Evolutionary conservation across 116 monocot genomes (phyloP), one percentile per base, ranked within the genome.

Genomic region (Phalaenopsis hybrid): DNA sequence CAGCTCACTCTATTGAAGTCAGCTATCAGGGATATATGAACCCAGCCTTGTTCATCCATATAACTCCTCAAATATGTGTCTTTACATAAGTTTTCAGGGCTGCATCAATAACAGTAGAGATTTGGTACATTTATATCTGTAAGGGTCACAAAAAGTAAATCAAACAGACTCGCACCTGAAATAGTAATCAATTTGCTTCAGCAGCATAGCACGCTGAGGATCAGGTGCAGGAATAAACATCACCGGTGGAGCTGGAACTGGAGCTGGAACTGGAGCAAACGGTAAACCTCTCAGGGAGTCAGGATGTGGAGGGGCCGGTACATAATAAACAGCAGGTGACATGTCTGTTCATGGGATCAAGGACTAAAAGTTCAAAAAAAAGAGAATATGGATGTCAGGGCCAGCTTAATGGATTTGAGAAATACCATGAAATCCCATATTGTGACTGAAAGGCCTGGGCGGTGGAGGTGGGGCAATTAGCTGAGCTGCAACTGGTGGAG

Each of bases 41-140:
- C 89, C 87, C 87, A 89, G 63, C 89, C 89, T 74, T 85, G 85
- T 0, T 81, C 79, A 79, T 89, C 89, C 89, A 89, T 89, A 11
- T 83, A 81, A 31, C 65, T 61, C 74, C 89, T 80, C 82, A 89
- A 76, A 57, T 33, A 87, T 23, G 80, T 7, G 43, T 89, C 89
- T 75, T 81, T 89, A 44, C 82, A 85, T 57, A 89, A 82, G 81
- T 89, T 89, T n/a, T 85, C 87, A 58, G 74, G 45, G 76, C 89
- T 89, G 82, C 58, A 83, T 51, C 28, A 45, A 78, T 8, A 76
- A 77, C 75, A 45, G 73, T 46, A 75, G 44, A 45, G 75, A 73
- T 43, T 41, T 33, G 9, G 75, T 21, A n/a, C 8, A 20, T 75
- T 44, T 7, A 21, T 21, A 46, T 44, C 6, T 1, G 75, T 75